Percentiles rank a stretch among this genome's conserved stretches.
Evolutionary conservation across 2,329 filamentous ascomycete species (phyloP).

Genomic region (Nothopassalora personata): DNA sequence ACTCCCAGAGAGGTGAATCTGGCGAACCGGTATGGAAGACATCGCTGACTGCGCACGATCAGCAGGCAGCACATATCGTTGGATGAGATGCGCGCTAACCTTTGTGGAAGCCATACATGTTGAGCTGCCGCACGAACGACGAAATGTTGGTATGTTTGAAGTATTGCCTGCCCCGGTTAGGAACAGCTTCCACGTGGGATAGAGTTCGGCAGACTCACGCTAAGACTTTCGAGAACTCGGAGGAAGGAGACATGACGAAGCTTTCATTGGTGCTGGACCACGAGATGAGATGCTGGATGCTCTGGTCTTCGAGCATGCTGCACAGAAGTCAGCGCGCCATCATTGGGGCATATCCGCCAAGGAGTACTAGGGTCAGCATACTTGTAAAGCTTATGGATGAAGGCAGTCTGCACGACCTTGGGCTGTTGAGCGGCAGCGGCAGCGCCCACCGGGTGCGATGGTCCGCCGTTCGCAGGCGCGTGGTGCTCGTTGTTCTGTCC

Average conservation of each 20-base stretch:
- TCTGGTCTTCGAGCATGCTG: constrained; percentile 94
- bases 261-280: constrained; percentile 93
- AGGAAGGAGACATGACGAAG: constrained; percentile 97
- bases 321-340: constrained; percentile 29
- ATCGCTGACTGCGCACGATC: constrained; percentile 68
- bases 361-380: constrained; percentile 43
- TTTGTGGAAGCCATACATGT: constrained; percentile 99
- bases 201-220: constrained; percentile 60
- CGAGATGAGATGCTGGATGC: constrained; percentile 90
- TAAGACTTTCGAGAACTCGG: constrained; percentile 95
- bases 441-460: constrained; percentile 48
- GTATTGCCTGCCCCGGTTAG: constrained; percentile 65
- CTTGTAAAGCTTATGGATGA: constrained; percentile 99
- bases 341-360: background rate
- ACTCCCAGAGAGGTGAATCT: constrained; percentile 94
- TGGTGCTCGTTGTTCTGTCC: constrained; percentile 14
- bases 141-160: constrained; percentile 99
- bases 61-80: background rate
- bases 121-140: constrained; percentile 93
- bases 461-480: constrained; percentile 36
- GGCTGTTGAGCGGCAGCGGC: constrained; percentile 80
- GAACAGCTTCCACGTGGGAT: constrained; percentile 22
- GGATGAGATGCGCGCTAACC: constrained; percentile 49
- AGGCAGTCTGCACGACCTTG: constrained; percentile 96
- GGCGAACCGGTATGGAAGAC: constrained; percentile 94